phyloP scores from a whole-genome alignment of 768 basidiomycete species.

The Collybiopsis luxurians region DNA sequence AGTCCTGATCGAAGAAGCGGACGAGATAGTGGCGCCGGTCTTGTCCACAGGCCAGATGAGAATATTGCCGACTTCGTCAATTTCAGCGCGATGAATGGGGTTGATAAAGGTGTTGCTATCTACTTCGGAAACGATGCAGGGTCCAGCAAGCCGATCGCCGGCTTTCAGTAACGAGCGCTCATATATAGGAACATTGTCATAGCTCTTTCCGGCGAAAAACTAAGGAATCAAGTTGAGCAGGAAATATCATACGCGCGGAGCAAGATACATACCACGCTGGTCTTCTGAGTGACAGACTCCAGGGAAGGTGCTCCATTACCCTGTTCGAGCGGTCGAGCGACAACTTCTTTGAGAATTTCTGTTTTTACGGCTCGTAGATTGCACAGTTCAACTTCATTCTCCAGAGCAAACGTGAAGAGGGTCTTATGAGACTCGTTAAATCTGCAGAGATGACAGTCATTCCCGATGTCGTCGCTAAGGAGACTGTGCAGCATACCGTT shows the following conservation, averaged over 20 bases:
- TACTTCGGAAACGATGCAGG: conserved; percentile 25
- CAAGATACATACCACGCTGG: neutral
- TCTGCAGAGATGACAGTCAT: conserved; percentile 2
- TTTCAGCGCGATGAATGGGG: conserved; percentile 23
- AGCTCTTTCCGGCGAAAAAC: conserved; percentile 18
- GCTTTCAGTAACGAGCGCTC: conserved; percentile 19
- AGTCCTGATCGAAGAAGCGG: neutral
- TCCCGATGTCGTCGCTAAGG: neutral
- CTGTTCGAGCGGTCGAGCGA: conserved; percentile 11
- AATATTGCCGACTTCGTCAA: conserved; percentile 25
- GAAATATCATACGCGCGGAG: neutral
- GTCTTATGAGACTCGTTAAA: conserved; percentile 20
- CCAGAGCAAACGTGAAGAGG: conserved; percentile 24
- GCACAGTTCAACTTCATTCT: conserved; percentile 21
- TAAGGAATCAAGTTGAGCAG: neutral
- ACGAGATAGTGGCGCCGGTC: neutral
- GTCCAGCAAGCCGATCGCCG: conserved; percentile 21
- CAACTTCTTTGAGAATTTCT: conserved; percentile 15
- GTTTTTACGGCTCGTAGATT: conserved; percentile 20
- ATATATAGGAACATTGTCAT: conserved; percentile 21
- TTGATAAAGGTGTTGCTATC: conserved; percentile 24
- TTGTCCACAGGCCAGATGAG: conserved; percentile 20
- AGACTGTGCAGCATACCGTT: conserved; percentile 6
- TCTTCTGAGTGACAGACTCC: conserved; percentile 8
- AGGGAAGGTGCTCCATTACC: conserved; percentile 8